phyloP scores from a whole-genome alignment of 352 stramenopile species.

The Globisporangium splendens region DNA sequence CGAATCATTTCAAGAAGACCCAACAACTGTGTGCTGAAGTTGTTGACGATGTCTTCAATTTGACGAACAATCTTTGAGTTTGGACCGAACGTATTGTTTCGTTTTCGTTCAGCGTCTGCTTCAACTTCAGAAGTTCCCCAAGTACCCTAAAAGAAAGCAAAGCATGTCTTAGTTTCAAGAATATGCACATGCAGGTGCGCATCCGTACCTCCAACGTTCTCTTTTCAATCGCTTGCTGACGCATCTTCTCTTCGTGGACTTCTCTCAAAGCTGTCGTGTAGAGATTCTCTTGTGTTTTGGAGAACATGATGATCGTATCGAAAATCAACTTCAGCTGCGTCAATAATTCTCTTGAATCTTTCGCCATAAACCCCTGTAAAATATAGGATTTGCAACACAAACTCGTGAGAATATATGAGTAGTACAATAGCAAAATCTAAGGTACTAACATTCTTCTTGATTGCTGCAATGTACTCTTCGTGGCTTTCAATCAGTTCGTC shows the following conservation, averaged over 20 bases:
- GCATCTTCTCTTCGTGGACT: constrained; percentile 56
- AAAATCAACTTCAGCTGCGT: constrained; percentile 82
- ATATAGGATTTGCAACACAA: background rate
- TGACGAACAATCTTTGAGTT: constrained; percentile 52
- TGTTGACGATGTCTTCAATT: constrained; percentile 58
- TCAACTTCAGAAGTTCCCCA: constrained; percentile 60
- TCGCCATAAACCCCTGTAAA: constrained; percentile 82
- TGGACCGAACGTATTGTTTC: constrained; percentile 36
- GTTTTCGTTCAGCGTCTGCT: constrained; percentile 30
- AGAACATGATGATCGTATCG: constrained; percentile 78
- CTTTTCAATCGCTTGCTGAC: constrained; percentile 40
- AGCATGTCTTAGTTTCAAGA: background rate
- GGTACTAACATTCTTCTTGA: constrained; percentile 78
- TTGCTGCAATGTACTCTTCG: constrained; percentile 91
- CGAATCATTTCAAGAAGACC: constrained; percentile 73
- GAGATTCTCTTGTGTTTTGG: constrained; percentile 75
- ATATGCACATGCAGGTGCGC: constrained; percentile 3
- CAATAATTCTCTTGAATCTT: constrained; percentile 67
- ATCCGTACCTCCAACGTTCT: constrained; percentile 42
- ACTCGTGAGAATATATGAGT: background rate
- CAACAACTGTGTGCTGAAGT: constrained; percentile 65
- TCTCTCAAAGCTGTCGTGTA: constrained; percentile 77
- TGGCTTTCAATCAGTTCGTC: constrained; percentile 96
- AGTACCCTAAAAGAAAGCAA: constrained; percentile 30
- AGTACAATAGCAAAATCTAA: too few relatives aligned